Conservation (phyloP, 192 early-diverging fungal species). For the Podila epicladia region DNA sequence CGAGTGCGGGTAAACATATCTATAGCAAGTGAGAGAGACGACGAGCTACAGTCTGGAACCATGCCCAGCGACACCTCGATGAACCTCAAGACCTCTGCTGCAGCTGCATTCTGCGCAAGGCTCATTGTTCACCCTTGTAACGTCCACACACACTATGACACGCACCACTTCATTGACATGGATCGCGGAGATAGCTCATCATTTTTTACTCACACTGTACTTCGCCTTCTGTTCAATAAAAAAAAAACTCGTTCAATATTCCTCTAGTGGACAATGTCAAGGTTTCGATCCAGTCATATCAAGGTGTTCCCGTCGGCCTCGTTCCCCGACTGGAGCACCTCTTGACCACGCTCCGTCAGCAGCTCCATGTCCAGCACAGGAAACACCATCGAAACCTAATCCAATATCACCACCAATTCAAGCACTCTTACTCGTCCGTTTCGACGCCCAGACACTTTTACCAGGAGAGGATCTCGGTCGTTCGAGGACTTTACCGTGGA, state of each 20-base stretch:
- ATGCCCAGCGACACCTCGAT: conserved; percentile 36
- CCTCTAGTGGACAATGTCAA: conserved; percentile 35
- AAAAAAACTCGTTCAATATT: background rate
- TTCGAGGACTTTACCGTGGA: conserved; percentile 25
- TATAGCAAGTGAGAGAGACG: too few species aligned
- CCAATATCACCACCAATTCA: background rate
- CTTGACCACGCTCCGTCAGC: background rate
- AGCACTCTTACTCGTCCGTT: background rate
- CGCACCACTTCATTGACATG: background rate
- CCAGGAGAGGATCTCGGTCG: conserved; percentile 14
- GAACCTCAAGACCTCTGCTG: conserved; percentile 36
- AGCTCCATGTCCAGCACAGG: conserved; percentile 18
- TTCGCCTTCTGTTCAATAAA: background rate
- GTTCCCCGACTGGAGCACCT: conserved; percentile 26
- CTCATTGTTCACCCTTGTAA: conserved; percentile 50
- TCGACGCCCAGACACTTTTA: background rate
- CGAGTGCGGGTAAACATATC: background rate
- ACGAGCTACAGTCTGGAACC: conserved; percentile 7
- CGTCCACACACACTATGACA: background rate
- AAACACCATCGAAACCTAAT: background rate
- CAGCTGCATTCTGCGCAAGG: conserved; percentile 40
- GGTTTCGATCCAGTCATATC: conserved; percentile 15
- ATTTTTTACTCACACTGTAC: background rate
- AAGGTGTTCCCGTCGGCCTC: conserved; percentile 11
- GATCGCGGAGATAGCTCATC: background rate